Evolutionary conservation across 2,329 filamentous ascomycete genomes (phyloP).

Genomic region (Fusarium anguioides): DNA sequence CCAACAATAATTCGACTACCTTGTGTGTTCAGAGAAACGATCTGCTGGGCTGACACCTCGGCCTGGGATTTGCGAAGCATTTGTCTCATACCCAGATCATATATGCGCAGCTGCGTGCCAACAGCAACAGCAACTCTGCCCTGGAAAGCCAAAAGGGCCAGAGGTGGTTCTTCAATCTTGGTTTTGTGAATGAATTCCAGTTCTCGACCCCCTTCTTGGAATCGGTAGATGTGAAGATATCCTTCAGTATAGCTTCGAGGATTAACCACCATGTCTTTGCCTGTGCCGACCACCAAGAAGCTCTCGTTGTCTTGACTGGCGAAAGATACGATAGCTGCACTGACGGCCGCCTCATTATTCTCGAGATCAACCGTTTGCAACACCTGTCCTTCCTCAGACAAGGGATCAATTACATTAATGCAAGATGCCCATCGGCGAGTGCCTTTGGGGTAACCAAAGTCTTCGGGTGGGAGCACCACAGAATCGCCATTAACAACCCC

Average conservation of each 20-base stretch:
- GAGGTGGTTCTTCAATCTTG: constrained; percentile 86
- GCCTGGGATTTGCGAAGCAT: constrained; percentile 92
- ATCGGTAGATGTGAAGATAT: constrained; percentile 91
- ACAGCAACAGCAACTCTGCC: constrained; percentile 89
- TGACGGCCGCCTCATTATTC: constrained; percentile 92
- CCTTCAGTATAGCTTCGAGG: constrained; percentile 81
- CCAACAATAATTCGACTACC: constrained; percentile 91
- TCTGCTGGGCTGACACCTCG: constrained; percentile 81
- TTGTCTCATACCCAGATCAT: constrained; percentile 93
- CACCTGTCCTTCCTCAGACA: constrained; percentile 75
- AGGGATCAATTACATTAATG: constrained; percentile 89
- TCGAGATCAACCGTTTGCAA: constrained; percentile 83
- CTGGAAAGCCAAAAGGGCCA: constrained; percentile 93
- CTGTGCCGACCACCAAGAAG: constrained; percentile 94
- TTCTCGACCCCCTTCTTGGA: constrained; percentile 86
- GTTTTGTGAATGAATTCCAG: constrained; percentile 98
- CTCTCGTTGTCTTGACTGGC: constrained; percentile 87
- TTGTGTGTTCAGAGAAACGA: constrained; percentile 89
- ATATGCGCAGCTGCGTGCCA: constrained; percentile 83
- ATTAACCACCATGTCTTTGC: constrained; percentile 85
- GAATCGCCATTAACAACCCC: constrained; percentile 77
- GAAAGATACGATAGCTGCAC: constrained; percentile 85
- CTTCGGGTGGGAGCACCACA: constrained; percentile 76
- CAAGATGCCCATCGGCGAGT: constrained; percentile 94
- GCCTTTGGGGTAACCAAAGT: constrained; percentile 89